Evolutionary conservation across 129 eudicot genomes (phyloP).

Genomic region (Helianthus tuberosus): DNA sequence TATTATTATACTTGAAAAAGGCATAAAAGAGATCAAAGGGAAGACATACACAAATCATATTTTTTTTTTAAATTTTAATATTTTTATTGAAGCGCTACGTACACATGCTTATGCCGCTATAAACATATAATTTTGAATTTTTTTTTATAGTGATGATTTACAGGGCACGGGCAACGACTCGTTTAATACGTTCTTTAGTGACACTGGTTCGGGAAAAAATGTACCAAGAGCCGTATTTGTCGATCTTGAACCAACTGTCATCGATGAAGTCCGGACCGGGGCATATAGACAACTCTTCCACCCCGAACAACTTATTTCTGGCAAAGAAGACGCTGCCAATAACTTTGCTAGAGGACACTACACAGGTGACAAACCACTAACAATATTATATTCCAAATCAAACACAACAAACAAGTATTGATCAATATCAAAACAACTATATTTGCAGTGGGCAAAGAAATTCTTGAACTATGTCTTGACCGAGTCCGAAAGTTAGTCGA

Average conservation of each 20-base stretch:
- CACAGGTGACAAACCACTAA: slow-evolving; percentile 32
- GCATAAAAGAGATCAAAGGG: too few relatives aligned
- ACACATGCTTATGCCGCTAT: too few relatives aligned
- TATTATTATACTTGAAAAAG: too few relatives aligned
- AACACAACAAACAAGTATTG: neutral
- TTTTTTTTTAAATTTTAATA: too few relatives aligned
- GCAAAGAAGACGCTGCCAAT: slow-evolving; percentile 75
- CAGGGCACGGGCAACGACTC: slow-evolving; percentile 46
- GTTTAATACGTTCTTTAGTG: slow-evolving; percentile 61
- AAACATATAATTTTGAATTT: neutral
- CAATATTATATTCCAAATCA: neutral
- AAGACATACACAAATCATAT: too few relatives aligned
- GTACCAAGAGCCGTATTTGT: slow-evolving; percentile 63
- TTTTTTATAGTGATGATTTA: slow-evolving; percentile 41
- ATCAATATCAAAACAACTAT: neutral
- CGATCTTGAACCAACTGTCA: slow-evolving; percentile 60
- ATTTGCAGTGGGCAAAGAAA: slow-evolving; percentile 67
- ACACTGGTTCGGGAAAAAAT: slow-evolving; percentile 54
- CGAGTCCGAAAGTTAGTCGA: slow-evolving; percentile 75
- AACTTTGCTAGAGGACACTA: slow-evolving; percentile 71
- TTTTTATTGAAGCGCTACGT: too few relatives aligned
- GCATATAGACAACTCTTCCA: slow-evolving; percentile 58
- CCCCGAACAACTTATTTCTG: slow-evolving; percentile 67
- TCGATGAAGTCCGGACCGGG: slow-evolving; percentile 56
- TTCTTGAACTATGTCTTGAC: slow-evolving; percentile 65